Base-by-base conservation (phyloP, 345 rosid genomes). In the Noccaea caerulescens region DNA sequence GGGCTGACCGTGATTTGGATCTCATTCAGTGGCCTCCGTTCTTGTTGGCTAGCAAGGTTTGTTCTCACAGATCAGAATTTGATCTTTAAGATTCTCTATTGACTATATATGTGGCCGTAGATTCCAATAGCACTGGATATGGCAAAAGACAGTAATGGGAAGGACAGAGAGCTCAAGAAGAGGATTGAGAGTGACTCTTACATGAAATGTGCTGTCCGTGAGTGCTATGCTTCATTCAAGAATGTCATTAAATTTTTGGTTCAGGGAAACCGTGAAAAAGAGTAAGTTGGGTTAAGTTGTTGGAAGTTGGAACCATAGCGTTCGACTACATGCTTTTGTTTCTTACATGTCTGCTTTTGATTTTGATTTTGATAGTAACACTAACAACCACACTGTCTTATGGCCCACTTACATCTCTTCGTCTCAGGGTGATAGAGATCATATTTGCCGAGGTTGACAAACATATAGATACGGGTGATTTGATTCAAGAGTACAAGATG, bases 1-100 rank as follows among this genome's bases (percentile, higher is more conserved):
- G 97, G 97, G 98, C 98, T 64, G 97, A 92, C 78, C 96, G 88
- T 72, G 97, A 88, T 75, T 82, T 95, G 80, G 88, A 82, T 11
- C 85, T 87, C 41, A 88, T 81, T 64, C 99, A 95, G 65, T 95
- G 98, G 98, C 99, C 99, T 75, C 99, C 98, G 7, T 92, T 95
- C 82, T 75, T 95, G 77, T 84, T 95, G 61, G 98, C 99, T 50
- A 95, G 98, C 96, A 95, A 88, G 96, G 99, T 88, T 69, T 77
- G 76, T 65, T 55, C 33, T n/a, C 52, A 66, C 20, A 49, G 38
- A 27, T 33, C 45, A 36, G 25, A 71, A 10, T 5, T 65, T 38
- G 8, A 46, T 76, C 61, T 56, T 8, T 37, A 54, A 23, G 27
- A 25, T 63, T 42, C 18, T 72, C 16, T 76, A 72, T 66, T 8